A percentile compares a stretch with the other conserved stretches of the same genome.
phyloP scores from a whole-genome alignment of 208 protist genomes.

The Crithidia expoeki region DNA sequence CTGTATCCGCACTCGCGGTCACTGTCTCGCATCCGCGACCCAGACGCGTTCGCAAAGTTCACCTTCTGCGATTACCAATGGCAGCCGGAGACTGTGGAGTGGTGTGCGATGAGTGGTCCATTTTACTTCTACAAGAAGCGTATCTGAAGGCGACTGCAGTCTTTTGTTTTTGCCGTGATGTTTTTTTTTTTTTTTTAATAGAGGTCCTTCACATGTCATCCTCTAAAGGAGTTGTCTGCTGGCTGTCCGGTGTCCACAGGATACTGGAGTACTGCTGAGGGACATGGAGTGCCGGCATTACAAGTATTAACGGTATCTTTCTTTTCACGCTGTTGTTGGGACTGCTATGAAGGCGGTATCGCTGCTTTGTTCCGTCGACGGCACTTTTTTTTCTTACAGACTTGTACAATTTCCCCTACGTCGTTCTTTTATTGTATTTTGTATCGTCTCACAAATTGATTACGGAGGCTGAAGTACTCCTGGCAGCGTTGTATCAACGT shows the following conservation, averaged over 20 bases:
- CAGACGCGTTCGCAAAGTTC: constrained; percentile 78
- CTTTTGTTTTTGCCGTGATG: too few relatives aligned
- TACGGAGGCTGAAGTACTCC: too few relatives aligned
- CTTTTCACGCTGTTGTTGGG: constrained; percentile 13
- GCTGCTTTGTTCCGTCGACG: too few relatives aligned
- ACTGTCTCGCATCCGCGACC: constrained; percentile 62
- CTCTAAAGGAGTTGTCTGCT: not conserved
- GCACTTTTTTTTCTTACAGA: constrained; percentile 1
- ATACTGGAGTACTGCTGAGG: too few relatives aligned
- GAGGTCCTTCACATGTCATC: too few relatives aligned
- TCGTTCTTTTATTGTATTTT: constrained; percentile 2
- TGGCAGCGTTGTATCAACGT: too few relatives aligned
- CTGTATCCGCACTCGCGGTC: constrained; percentile 76
- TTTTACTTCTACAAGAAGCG: constrained; percentile 67
- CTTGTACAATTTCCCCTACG: too few relatives aligned
- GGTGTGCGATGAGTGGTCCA: constrained; percentile 53
- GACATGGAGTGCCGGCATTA: too few relatives aligned
- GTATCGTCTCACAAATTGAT: constrained; percentile 1
- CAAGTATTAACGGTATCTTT: too few relatives aligned
- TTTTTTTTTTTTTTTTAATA: too few relatives aligned
- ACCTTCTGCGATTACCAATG: constrained; percentile 75
- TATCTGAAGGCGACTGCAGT: not conserved
- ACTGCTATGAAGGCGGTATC: not conserved
- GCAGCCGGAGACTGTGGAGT: constrained; percentile 77
- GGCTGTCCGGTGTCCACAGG: not conserved